A percentile compares a stretch with the other conserved stretches of the same genome.
These are phyloP conservation scores for Fragaria nilgerrensis DNA, from an alignment of 306 rosid species.

Conservation along the genomic window DNA sequence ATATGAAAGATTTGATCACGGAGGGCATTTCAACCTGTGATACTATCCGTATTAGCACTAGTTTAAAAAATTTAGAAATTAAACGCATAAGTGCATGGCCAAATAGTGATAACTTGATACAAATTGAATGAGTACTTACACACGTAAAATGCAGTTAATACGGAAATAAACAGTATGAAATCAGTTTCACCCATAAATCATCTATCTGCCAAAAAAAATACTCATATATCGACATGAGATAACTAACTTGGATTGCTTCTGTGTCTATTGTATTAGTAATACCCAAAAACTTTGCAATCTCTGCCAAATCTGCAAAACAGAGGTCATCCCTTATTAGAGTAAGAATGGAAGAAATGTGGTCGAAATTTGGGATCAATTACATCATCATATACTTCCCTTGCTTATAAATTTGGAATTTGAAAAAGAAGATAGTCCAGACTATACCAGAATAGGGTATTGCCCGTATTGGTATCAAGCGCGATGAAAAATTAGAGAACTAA, in stretches of 20 bases:
- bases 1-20: background rate
- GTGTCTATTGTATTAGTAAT: constrained; percentile 72
- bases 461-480: no score
- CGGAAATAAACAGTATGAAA: background rate
- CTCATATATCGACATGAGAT: background rate
- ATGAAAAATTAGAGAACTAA: background rate
- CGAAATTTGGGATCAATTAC: background rate
- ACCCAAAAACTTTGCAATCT: constrained; percentile 87
- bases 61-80: no score
- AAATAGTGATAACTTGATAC: no score
- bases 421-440: background rate
- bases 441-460: no score
- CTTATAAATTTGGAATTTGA: background rate
- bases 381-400: background rate
- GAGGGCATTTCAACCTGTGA: background rate
- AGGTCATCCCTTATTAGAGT: no score
- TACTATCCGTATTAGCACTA: no score
- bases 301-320: constrained; percentile 72
- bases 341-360: background rate
- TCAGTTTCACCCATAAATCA: background rate
- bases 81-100: no score
- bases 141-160: background rate
- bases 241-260: constrained; percentile 83
- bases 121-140: no score
- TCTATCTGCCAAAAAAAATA: background rate